Base-by-base conservation (phyloP, 768 basidiomycete genomes). In the Aureoboletus auriporus region DNA sequence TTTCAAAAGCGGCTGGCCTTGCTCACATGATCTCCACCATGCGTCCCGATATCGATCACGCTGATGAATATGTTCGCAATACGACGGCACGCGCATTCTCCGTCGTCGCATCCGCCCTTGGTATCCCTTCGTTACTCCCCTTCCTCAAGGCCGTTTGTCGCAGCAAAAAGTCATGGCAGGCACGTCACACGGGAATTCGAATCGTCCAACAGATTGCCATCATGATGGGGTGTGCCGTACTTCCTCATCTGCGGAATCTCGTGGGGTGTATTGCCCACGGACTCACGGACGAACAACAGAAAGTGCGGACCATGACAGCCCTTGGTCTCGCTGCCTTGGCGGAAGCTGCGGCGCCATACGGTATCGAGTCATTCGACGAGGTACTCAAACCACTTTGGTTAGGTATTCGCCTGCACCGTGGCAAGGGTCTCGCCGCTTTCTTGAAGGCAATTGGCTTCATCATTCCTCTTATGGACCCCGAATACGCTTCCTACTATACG, bases 21-120 rank as follows among this genome's bases (percentile, higher is more conserved):
- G 95, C 96, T 3, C 96, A 99, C 71, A 98, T 99, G 96, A 99
- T 99, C 60, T 99, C 96, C 31, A 99, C 95, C 16, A 98, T 99
- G 95, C 88, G 95, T 58, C 95, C 96, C 4, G 95, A 99, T 76
- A 98, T 98, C 53, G 95, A 99, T 69, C 95, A 98, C 59, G 93
- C 96, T 38, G 95, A 99, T 64, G 96, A 99, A 69, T 98, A 99
- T 56, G 95, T 98, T 4, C 89, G 95, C 51, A 99, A 99, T 68
- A 99, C 96, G 38, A 99, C 96, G 13, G 95, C 96, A 31, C 89
- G 96, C 59, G 96, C 96, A 4, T 93, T 98, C 77, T 96, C 94
- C 26, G 96, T 99, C 48, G 96, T 98, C 48, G 96, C 96, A 10
- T 98, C 95, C 1, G 96, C 96, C 1, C 87, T 99, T 50, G 94